These are phyloP conservation scores for Ceratobasidium theobromae DNA, from an alignment of 1,284 basidiomycete genomes.

Conservation along the genomic window DNA sequence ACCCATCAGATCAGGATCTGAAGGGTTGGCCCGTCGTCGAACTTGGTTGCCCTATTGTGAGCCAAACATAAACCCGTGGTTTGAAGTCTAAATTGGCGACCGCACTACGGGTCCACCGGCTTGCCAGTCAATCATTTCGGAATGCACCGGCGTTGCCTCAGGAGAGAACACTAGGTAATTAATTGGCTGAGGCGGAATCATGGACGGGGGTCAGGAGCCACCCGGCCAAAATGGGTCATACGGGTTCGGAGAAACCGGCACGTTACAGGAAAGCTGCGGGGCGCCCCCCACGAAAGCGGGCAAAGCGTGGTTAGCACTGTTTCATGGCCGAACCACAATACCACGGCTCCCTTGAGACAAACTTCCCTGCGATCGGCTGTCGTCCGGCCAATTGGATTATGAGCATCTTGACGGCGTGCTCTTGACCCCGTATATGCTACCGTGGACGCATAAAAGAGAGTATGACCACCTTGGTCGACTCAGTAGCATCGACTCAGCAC, in stretches of 20 bases:
- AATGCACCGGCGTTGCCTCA: background rate
- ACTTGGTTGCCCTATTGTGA: conserved; percentile 20
- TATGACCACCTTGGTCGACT: background rate
- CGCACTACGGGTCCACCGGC: conserved; percentile 12
- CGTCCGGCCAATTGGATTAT: conserved; percentile 13
- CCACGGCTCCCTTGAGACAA: conserved; percentile 7
- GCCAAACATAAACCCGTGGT: background rate
- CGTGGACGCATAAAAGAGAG: background rate
- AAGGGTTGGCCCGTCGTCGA: conserved; percentile 8
- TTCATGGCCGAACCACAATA: conserved; percentile 29
- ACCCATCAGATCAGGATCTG: background rate
- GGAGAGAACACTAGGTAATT: conserved; percentile 1
- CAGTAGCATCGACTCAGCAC: conserved; percentile 30
- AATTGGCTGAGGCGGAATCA: conserved; percentile 11
- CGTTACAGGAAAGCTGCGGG: conserved; percentile 3
- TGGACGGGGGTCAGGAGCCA: background rate
- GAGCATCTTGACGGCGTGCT: background rate
- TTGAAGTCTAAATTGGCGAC: conserved; percentile 15
- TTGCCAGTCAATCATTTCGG: conserved; percentile 1
- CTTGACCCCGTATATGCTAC: background rate
- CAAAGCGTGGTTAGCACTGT: conserved; percentile 16
- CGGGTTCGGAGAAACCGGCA: conserved; percentile 20
- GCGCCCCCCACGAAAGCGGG: conserved; percentile 24
- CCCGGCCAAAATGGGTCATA: background rate
- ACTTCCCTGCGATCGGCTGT: conserved; percentile 18